phyloP scores from a whole-genome alignment of 2,329 filamentous ascomycete genomes.

The Fusarium bulbicola region DNA sequence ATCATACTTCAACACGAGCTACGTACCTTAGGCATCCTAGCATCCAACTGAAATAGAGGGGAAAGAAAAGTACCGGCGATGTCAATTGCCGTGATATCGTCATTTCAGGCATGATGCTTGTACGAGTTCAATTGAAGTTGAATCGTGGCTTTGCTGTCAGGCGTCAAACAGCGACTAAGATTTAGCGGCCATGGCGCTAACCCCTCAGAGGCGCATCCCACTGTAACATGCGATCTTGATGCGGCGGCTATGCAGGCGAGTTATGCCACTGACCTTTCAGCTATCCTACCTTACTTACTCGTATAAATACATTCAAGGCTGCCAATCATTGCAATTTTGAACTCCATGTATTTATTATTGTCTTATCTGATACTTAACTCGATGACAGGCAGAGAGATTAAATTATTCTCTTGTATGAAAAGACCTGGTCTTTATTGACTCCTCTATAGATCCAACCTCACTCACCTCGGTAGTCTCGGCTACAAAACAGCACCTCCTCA shows the following conservation, averaged over 20 bases:
- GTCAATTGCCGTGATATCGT: not conserved
- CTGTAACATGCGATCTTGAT: not conserved
- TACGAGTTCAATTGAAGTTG: not conserved
- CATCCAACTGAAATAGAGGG: not conserved
- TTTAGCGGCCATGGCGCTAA: not conserved
- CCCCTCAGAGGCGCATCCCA: not conserved
- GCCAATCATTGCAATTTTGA: not conserved
- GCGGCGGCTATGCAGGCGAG: too few species aligned
- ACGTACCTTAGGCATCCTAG: too few species aligned
- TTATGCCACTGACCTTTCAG: not conserved
- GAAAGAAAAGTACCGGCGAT: not conserved
- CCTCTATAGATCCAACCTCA: not conserved
- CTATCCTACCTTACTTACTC: not conserved
- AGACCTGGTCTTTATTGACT: not conserved
- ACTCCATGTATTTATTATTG: not conserved
- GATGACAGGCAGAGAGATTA: rapidly evolving
- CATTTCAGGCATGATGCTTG: not conserved
- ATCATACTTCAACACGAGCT: not conserved
- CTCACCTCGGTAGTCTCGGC: conserved; percentile 12
- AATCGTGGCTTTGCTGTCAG: not conserved
- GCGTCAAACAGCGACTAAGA: not conserved
- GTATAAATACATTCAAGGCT: not conserved
- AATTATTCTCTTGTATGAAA: not conserved
- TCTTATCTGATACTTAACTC: not conserved
- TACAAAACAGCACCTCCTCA: not conserved